These are phyloP conservation scores for Aspergillus egyptiacus DNA, from an alignment of 495 filamentous ascomycete genomes.

Conservation along the genomic window DNA sequence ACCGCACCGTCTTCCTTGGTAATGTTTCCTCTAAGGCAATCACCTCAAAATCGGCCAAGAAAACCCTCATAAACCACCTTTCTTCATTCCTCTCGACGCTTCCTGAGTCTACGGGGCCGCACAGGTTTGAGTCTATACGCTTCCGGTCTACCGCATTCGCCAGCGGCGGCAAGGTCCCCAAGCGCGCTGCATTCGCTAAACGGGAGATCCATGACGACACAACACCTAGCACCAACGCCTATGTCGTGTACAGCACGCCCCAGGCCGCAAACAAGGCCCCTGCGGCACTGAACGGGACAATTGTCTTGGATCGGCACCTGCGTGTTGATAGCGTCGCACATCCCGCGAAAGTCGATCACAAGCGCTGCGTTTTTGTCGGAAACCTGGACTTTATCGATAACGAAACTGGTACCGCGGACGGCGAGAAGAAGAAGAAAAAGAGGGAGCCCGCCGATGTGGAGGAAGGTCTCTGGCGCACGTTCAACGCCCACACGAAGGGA, in stretches of 20 bases:
- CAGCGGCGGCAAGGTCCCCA: slow-evolving; percentile 63
- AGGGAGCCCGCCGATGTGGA: slow-evolving; percentile 81
- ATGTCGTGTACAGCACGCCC: slow-evolving; percentile 74
- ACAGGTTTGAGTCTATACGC: slow-evolving; percentile 81
- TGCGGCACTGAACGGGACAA: slow-evolving; percentile 70
- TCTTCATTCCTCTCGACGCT: slow-evolving; percentile 48
- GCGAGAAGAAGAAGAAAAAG: slow-evolving; percentile 53
- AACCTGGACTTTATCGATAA: slow-evolving; percentile 94
- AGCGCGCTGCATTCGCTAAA: slow-evolving; percentile 81
- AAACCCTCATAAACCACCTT: slow-evolving; percentile 64
- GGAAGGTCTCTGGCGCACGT: slow-evolving; percentile 90
- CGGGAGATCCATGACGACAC: slow-evolving; percentile 80
- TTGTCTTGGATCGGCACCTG: slow-evolving; percentile 82
- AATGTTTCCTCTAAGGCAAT: slow-evolving; percentile 83
- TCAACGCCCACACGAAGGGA: slow-evolving; percentile 47
- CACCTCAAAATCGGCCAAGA: slow-evolving; percentile 72
- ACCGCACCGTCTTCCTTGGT: slow-evolving; percentile 85
- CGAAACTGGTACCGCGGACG: slow-evolving; percentile 52
- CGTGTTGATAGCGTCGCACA: slow-evolving; percentile 87
- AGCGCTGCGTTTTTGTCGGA: slow-evolving; percentile 91
- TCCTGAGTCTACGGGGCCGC: slow-evolving; percentile 39
- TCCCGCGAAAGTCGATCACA: slow-evolving; percentile 72
- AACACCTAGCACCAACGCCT: slow-evolving; percentile 90
- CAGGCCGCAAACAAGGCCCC: slow-evolving; percentile 70
- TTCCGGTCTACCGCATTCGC: slow-evolving; percentile 89